These are phyloP conservation scores for Sapria himalayana DNA, from an alignment of 345 rosid genomes.

Conservation along the genomic window DNA sequence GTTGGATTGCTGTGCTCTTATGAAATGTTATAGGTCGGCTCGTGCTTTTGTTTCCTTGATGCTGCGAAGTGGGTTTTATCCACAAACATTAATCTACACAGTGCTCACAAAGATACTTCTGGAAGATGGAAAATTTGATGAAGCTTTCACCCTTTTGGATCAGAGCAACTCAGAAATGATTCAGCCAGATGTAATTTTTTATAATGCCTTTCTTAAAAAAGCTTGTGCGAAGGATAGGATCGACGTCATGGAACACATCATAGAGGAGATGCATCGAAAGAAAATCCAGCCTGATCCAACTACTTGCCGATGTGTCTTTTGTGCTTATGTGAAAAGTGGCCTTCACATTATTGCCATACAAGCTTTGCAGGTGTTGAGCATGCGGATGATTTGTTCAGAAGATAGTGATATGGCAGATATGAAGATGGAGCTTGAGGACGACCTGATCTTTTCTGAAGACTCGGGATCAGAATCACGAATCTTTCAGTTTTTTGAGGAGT, in stretches of 20 bases:
- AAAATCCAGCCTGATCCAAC: conserved; percentile 48
- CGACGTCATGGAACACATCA: conserved; percentile 38
- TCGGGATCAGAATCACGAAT: conserved; percentile 33
- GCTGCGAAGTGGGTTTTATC: conserved; percentile 53
- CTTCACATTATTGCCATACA: conserved; percentile 31
- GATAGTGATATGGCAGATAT: conserved; percentile 17
- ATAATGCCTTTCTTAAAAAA: conserved; percentile 37
- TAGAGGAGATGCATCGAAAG: conserved; percentile 36
- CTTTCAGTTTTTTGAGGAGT: conserved; percentile 18
- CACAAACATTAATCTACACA: conserved; percentile 22
- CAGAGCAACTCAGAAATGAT: conserved; percentile 25
- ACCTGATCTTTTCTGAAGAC: conserved; percentile 35
- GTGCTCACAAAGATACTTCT: conserved; percentile 48
- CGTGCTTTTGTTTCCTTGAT: conserved; percentile 46
- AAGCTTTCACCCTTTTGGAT: conserved; percentile 35
- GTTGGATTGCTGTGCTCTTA: conserved; percentile 50
- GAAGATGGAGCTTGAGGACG: conserved; percentile 27
- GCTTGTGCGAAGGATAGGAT: conserved; percentile 35
- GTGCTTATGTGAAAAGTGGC: conserved; percentile 20
- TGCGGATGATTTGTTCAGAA: conserved; percentile 39
- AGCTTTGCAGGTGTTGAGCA: conserved; percentile 55
- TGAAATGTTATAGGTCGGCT: conserved; percentile 31
- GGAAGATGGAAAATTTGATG: conserved; percentile 25
- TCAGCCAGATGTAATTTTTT: conserved; percentile 29
- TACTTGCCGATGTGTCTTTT: conserved; percentile 40